Conservation (phyloP, 805 yeast genomes). For the Clavispora asparagi region DNA sequence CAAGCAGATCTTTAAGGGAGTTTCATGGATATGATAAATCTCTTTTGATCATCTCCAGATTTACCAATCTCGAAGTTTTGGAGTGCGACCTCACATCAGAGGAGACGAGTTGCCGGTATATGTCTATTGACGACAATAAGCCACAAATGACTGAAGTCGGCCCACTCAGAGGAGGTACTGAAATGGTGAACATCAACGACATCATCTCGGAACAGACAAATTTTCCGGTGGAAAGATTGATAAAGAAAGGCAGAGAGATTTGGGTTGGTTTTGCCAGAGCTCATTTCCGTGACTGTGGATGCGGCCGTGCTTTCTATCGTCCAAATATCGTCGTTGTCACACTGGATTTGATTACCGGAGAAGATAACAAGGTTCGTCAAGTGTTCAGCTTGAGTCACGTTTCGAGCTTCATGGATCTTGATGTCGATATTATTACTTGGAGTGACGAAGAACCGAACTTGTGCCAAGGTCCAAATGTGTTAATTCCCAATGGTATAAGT, state of each 20-base stretch:
- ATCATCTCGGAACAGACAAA: neutral
- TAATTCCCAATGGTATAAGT: constrained; percentile 44
- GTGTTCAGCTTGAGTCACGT: constrained; percentile 23
- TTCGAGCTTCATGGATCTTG: neutral
- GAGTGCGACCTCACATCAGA: constrained; percentile 13
- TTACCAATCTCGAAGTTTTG: constrained; percentile 28
- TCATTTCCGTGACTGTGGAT: constrained; percentile 39
- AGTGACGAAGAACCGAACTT: constrained; percentile 29
- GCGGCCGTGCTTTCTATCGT: constrained; percentile 40
- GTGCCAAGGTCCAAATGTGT: constrained; percentile 34
- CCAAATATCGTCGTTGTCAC: constrained; percentile 38
- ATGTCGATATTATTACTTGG: constrained; percentile 13
- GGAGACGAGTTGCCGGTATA: constrained; percentile 18
- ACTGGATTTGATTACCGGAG: constrained; percentile 18
- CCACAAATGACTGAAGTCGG: neutral
- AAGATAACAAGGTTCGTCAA: constrained; percentile 1
- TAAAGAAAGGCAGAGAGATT: constrained; percentile 27
- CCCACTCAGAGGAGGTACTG: constrained; percentile 20
- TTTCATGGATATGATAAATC: constrained; percentile 20
- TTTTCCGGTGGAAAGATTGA: neutral
- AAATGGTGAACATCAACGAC: constrained; percentile 9
- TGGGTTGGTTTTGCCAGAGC: constrained; percentile 47
- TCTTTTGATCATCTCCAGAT: constrained; percentile 28
- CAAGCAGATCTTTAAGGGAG: constrained; percentile 23
- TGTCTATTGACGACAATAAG: neutral